phyloP scores from a whole-genome alignment of 2,329 filamentous ascomycete genomes.

The Aspergillus tamarii region DNA sequence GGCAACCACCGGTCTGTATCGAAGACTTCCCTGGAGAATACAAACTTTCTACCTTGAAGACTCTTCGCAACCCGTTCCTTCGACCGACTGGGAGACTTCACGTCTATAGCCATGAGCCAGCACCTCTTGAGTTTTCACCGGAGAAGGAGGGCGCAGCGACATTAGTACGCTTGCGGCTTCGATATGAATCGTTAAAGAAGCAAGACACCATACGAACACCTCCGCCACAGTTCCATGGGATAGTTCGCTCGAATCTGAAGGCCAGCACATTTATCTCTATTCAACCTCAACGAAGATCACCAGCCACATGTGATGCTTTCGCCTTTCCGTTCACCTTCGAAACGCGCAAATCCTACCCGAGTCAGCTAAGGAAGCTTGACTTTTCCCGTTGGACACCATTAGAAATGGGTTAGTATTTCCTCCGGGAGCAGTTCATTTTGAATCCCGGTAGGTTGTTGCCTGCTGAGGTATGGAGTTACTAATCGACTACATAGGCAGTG shows the following conservation, averaged over 20 bases:
- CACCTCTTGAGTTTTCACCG: background rate
- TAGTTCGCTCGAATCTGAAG: background rate
- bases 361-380: background rate
- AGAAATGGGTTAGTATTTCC: background rate
- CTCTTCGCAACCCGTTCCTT: background rate
- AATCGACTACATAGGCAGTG: background rate
- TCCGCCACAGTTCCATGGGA: background rate
- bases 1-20: background rate
- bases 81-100: background rate
- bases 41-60: background rate
- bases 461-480: background rate
- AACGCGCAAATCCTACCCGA: background rate
- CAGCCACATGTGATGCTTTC: background rate
- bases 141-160: background rate
- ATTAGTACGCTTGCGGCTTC: background rate
- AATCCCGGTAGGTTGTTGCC: background rate
- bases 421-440: background rate
- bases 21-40: background rate
- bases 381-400: background rate
- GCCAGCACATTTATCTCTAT: background rate
- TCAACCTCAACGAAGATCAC: background rate
- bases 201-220: background rate
- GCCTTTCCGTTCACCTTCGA: background rate
- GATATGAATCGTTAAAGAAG: background rate
- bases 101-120: background rate